Evolutionary conservation across 2,329 filamentous ascomycete species (phyloP).

Genomic region (Stachybotrys chlorohalonatus): DNA sequence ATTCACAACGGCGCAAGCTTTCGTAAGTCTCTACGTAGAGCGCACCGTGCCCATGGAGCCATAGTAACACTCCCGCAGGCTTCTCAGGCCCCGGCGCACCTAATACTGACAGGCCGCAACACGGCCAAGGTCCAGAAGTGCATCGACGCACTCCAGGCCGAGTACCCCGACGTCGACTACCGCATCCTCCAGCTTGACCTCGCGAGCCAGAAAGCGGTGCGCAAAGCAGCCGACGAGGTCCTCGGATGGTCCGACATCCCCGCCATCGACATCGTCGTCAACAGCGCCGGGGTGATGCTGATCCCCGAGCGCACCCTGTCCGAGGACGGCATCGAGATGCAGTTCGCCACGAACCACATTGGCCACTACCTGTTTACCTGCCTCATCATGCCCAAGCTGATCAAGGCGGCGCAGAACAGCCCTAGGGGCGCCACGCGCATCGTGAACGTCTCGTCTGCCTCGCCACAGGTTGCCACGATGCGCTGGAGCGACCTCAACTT

Average conservation of each 20-base stretch:
- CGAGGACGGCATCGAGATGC: slow-evolving; percentile 26
- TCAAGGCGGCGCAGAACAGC: slow-evolving; percentile 13
- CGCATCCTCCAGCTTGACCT: slow-evolving; percentile 27
- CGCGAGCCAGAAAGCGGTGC: slow-evolving; percentile 25
- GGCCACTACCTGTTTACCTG: slow-evolving; percentile 28
- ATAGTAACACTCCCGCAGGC: slow-evolving; percentile 4
- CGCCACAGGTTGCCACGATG: slow-evolving; percentile 26
- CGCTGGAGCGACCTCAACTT: slow-evolving; percentile 35
- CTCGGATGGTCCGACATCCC: slow-evolving; percentile 17
- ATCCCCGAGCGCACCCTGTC: slow-evolving; percentile 17
- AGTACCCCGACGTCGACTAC: slow-evolving; percentile 21
- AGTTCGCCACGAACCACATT: slow-evolving; percentile 27
- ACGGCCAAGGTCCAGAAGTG: slow-evolving; percentile 24
- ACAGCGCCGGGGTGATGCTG: slow-evolving; percentile 29
- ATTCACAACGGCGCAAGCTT: slow-evolving; percentile 22
- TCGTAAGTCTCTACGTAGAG: slow-evolving; percentile 5
- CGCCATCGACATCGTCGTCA: slow-evolving; percentile 26
- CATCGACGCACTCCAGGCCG: slow-evolving; percentile 20
- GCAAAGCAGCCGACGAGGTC: slow-evolving; percentile 23
- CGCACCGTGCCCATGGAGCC: neutral
- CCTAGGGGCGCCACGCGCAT: slow-evolving; percentile 24
- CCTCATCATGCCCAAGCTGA: slow-evolving; percentile 24
- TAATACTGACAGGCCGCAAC: slow-evolving; percentile 32
- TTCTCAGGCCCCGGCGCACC: slow-evolving; percentile 18
- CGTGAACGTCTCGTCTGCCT: slow-evolving; percentile 32